Base-by-base conservation (phyloP, 768 basidiomycete species). In the Tremella yokohamensis region DNA sequence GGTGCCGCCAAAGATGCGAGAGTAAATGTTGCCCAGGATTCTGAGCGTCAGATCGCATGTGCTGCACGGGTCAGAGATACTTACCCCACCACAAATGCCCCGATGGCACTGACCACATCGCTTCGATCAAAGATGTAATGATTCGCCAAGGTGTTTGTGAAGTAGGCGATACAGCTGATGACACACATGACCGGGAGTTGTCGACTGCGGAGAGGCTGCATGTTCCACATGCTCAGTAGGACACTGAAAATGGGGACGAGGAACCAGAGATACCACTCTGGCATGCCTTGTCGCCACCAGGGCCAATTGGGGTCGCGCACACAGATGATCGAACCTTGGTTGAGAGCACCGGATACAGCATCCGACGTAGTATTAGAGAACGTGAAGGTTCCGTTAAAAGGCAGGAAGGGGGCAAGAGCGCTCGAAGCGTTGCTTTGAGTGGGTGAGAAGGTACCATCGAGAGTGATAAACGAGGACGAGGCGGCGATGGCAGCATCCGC, bases 201-300 rank as follows among this genome's bases (percentile, higher is more conserved):
- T 66, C 79, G 82, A 69, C 84, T 85, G 64, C 79, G 81, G 65
- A 87, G 77, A 8, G 88, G 89, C 73, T 92, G 89, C 60, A 87
- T 78, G 72, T 91, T 90, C 52, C 83, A 81, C 39, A 90, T 80
- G 18, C 87, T 89, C 2, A 87, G 84, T 20, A 88, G 70, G 37
- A 83, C 74, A 39, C 87, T 67, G 54, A 73, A 70, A 19, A 68
- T 47, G 6, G 74, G 74, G 2, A 75, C 70, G 40, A 70, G 58
- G 18, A 63, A 38, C 48, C 73, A 60, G 24, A 72, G 51, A 38
- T 66, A 70, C 85, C 79, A 88, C 88, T 80, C 79, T 1, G 90
- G 90, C 77, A 89, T 88, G 1, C 85, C 83, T 65, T 85, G 87
- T n/a, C 87, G 82, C 72, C 82, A 89, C 89, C 89, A 91, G 19